Evolutionary conservation across 148 eudicot species (phyloP).

Genomic region (Chenopodium berlandieri): DNA sequence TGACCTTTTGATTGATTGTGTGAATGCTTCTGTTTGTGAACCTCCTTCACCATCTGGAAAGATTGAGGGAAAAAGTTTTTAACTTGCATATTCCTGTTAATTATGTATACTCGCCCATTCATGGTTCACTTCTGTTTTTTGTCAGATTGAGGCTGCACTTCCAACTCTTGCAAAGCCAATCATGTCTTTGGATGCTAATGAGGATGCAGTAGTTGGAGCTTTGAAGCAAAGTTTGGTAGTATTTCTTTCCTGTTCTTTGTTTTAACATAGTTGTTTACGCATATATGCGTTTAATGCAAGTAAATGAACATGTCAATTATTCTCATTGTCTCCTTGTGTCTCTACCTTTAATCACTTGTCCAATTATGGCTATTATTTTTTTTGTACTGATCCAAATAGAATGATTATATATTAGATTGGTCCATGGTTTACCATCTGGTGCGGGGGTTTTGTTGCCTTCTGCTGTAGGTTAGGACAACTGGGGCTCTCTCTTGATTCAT

Average conservation of each 20-base stretch:
- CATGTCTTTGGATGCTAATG: conserved; percentile 96
- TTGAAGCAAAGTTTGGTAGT: conserved; percentile 94
- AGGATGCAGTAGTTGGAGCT: conserved; percentile 92
- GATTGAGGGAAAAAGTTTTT: neutral
- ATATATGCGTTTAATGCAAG: neutral
- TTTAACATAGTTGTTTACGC: neutral
- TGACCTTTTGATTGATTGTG: neutral
- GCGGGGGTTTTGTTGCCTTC: no score
- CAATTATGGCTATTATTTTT: neutral
- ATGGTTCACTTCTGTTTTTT: conserved; percentile 9
- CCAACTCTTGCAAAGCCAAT: conserved; percentile 90
- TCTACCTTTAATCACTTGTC: neutral
- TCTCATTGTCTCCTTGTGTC: neutral
- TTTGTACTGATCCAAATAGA: neutral
- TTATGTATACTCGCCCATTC: neutral
- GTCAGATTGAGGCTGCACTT: conserved; percentile 85
- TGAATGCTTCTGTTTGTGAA: neutral
- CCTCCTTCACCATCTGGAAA: neutral
- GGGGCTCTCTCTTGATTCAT: no score
- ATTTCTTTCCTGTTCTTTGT: neutral
- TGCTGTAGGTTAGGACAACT: no score
- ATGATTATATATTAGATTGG: neutral
- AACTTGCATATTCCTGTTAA: neutral
- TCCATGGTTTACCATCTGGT: no score
- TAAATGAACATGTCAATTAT: neutral